Evolutionary conservation across 805 yeast species (phyloP).

Genomic region (Ogataea haglerorum): DNA sequence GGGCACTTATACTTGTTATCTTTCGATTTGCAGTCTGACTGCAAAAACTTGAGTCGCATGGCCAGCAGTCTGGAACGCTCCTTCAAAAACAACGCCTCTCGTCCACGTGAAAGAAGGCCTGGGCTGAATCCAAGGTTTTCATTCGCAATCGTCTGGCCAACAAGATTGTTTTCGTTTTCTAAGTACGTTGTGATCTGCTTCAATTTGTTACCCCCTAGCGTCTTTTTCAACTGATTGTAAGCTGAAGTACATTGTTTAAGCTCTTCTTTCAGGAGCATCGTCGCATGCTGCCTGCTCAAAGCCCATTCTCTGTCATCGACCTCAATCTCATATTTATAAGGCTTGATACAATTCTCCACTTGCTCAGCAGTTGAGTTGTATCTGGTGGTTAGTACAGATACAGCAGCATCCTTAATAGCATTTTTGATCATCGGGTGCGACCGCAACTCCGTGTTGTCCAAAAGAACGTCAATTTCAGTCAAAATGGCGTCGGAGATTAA

Average conservation of each 20-base stretch:
- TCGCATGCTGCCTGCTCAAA: constrained; percentile 73
- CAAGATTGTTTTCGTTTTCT: constrained; percentile 40
- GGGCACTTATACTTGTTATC: constrained; percentile 90
- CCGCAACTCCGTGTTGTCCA: constrained; percentile 69
- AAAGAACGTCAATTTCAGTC: constrained; percentile 71
- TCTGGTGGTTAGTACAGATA: constrained; percentile 69
- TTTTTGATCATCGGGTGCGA: constrained; percentile 84
- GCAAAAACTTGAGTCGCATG: constrained; percentile 73
- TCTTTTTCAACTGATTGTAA: constrained; percentile 53
- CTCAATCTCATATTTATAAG: constrained; percentile 95
- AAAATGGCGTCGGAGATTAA: constrained; percentile 77
- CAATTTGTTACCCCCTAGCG: constrained; percentile 81
- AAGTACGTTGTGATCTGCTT: constrained; percentile 77
- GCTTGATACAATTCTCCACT: constrained; percentile 97
- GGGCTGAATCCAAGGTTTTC: constrained; percentile 86
- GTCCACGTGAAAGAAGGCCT: constrained; percentile 70
- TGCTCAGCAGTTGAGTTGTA: constrained; percentile 95
- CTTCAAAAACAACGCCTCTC: constrained; percentile 74
- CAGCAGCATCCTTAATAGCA: constrained; percentile 82
- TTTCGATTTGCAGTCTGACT: constrained; percentile 71
- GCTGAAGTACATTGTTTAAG: constrained; percentile 73
- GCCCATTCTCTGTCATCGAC: constrained; percentile 95
- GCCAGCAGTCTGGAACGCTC: constrained; percentile 68
- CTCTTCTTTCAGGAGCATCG: constrained; percentile 75
- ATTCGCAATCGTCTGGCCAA: constrained; percentile 42